A percentile compares a stretch with the other conserved stretches of the same genome.
Conservation (phyloP, 2,329 filamentous ascomycete species). For the Trichoderma breve region DNA sequence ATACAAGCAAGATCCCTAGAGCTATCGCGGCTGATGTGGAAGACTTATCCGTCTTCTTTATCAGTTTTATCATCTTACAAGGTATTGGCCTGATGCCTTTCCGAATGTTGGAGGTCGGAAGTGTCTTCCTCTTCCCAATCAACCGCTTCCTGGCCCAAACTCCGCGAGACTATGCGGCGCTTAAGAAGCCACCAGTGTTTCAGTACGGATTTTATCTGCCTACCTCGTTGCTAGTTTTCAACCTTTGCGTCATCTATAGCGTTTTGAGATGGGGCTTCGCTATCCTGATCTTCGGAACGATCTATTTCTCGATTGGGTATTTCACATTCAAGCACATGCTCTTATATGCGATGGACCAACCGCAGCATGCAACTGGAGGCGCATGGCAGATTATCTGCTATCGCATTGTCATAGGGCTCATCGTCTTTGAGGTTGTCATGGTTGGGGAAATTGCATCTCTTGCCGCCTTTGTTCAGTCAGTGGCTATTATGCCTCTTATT, state of each 20-base stretch:
- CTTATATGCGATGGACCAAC: slow-evolving; percentile 96
- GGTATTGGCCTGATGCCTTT: slow-evolving; percentile 92
- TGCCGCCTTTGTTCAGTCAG: slow-evolving; percentile 68
- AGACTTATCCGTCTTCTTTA: slow-evolving; percentile 77
- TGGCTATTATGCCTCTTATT: slow-evolving; percentile 73
- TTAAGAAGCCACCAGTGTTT: slow-evolving; percentile 80
- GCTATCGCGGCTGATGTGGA: slow-evolving; percentile 75
- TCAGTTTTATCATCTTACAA: slow-evolving; percentile 90
- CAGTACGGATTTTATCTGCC: slow-evolving; percentile 96
- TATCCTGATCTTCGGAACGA: slow-evolving; percentile 75
- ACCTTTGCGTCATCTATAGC: slow-evolving; percentile 93
- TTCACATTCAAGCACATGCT: slow-evolving; percentile 97
- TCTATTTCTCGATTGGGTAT: slow-evolving; percentile 81
- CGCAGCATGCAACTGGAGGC: slow-evolving; percentile 86
- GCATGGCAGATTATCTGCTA: slow-evolving; percentile 98
- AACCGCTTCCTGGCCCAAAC: slow-evolving; percentile 76
- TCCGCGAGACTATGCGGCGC: slow-evolving; percentile 81
- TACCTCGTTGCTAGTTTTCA: slow-evolving; percentile 87
- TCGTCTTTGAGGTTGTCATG: slow-evolving; percentile 90
- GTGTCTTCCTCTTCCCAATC: slow-evolving; percentile 79
- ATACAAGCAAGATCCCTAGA: slow-evolving; percentile 74
- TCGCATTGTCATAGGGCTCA: slow-evolving; percentile 78
- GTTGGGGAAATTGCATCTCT: slow-evolving; percentile 78
- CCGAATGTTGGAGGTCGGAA: slow-evolving; percentile 84
- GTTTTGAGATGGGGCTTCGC: slow-evolving; percentile 76